Base-by-base conservation (phyloP, 2,329 filamentous ascomycete genomes). In the Colletotrichum sp. region DNA sequence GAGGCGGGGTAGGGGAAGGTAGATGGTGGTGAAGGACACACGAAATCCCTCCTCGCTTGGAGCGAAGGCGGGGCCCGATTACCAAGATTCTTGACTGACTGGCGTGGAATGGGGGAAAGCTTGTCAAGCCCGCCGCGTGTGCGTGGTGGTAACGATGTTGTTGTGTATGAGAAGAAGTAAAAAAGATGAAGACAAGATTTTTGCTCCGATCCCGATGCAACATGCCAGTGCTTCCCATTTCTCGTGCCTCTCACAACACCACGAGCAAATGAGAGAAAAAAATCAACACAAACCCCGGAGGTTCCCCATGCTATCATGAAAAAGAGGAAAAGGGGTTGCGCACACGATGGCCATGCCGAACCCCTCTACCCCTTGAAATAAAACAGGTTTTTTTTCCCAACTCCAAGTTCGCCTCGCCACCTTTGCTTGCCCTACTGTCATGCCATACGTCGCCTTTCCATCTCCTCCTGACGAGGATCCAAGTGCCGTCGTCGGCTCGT, bases 401-500 rank as follows among this genome's bases (percentile, higher is more conserved):
- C 67, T 73, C 71, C 75, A 62, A 60, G 70, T 73, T 77, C 71
- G 74, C 74, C 68, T 26, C 64, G 28, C 75, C 71, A 63, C 39
- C 44, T 57, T 64, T 65, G 69, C 68, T 55, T 55, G 57, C 63
- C 65, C 49, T 66, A 66, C 52, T 66, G 52, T 76, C 71, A 76
- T 75, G 75, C 75, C 30, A 76, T n/a, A 15, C 73, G 73, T 63
- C 73, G 64, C 60, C 76, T 68, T 21, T 77, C 76, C 73, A 76
- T 73, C 73, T 77, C 76, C 66, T 76, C 76, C 16, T 77, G 76
- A 18, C 73, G 76, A 24, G 68, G 73, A n/a, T 77, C 73, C 66
- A 76, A 72, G 32, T 77, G 83, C 69, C 85, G 80, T 75, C 89
- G 83, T 24, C 89, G 85, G 77, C 81, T 89, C 65, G 85, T 82